Evolutionary conservation across 2,329 filamentous ascomycete species (phyloP), one percentile per base, ranked within the genome.

Genomic region (Phialemoniopsis sp.): DNA sequence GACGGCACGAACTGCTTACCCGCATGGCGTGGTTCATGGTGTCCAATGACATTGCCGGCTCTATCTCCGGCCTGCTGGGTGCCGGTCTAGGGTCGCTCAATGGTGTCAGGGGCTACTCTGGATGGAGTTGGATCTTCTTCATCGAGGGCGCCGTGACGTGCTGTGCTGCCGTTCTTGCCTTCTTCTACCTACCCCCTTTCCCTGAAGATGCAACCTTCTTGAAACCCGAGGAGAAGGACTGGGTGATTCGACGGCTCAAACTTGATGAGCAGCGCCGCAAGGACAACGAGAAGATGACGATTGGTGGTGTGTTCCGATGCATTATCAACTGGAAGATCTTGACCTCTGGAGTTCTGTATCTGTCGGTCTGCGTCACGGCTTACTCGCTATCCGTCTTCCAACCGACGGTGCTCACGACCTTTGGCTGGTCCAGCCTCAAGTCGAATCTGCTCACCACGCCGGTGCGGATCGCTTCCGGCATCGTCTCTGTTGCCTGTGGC

Each of bases 1-100:
- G 72, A 48, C 68, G 81, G 13, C 72, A 67, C 5, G 82, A 86
- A 47, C 79, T 85, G 32, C 78, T 80, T 29, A 70, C 83, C n/a
- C 70, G 82, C 18, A 76, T 51, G 36, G 48, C 48, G 14, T 30
- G 55, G 38, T 49, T 49, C 39, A 47, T 52, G 40, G 46, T 52
- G 12, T 43, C 48, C 35, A 54, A 50, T 37, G 49, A 51, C 43
- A 47, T 51, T 31, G 52, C 49, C 8, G 47, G 49, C 13, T 45
- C 43, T 10, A 44, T 50, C 26, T 55, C 48, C 6, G 49, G 49
- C 30, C 42, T 52, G 6, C 45, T 52, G 17, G 49, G 50, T 21
- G 46, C 48, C 13, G 51, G 47, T 6, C 40, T 53, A 7, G 50
- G 51, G 13, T 44, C 47, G 14, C 38, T 55, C 5, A 45, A 50